These are phyloP conservation scores for Cordyceps militaris DNA, from an alignment of 2,329 filamentous ascomycete genomes.

Conservation along the genomic window DNA sequence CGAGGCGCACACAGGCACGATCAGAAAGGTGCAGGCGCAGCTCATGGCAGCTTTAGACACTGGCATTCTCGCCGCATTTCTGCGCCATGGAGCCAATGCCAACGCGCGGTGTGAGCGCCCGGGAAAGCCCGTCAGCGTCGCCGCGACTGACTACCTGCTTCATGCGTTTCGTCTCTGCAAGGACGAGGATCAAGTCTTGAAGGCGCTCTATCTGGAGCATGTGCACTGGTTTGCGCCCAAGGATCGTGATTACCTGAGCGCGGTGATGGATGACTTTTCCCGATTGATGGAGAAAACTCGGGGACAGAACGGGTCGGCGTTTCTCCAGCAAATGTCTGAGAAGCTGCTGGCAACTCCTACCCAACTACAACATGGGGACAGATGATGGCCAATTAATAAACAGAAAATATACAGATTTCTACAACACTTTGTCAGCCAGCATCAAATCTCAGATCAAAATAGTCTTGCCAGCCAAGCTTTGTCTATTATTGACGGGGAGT, in stretches of 20 bases:
- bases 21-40: neutral
- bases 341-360: neutral
- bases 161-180: neutral
- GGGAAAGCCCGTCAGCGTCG: neutral
- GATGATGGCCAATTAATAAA: too few species aligned
- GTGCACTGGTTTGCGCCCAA: neutral
- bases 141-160: conserved; percentile 5
- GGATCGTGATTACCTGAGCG: neutral
- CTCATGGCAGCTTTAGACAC: neutral
- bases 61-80: neutral
- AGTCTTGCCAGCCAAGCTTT: too few species aligned
- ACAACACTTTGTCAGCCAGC: too few species aligned
- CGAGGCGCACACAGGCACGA: neutral
- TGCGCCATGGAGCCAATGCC: neutral
- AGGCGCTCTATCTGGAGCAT: neutral
- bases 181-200: neutral
- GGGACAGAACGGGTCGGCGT: neutral
- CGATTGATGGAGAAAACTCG: neutral
- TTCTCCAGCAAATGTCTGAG: neutral
- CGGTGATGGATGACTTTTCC: neutral
- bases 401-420: too few species aligned
- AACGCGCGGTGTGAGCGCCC: neutral
- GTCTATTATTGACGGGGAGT: too few species aligned
- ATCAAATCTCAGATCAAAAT: too few species aligned
- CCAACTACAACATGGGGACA: too few species aligned